A percentile compares a stretch with the other conserved stretches of the same genome.
phyloP scores from a whole-genome alignment of 2,329 filamentous ascomycete species.

The Phyllosticta capitalensis region DNA sequence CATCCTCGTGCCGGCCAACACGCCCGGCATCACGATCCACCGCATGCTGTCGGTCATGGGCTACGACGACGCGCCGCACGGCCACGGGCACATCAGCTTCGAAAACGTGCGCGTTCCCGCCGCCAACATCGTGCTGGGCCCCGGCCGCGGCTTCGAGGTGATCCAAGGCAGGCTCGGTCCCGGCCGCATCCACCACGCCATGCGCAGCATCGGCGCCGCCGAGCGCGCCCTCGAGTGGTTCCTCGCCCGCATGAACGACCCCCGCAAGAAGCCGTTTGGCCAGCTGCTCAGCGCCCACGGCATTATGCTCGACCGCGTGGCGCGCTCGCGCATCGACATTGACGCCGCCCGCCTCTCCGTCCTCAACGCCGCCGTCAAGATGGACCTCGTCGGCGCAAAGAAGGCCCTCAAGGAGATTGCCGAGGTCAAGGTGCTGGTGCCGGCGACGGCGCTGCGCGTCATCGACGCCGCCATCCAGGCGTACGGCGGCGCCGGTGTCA shows the following conservation, averaged over 20 bases:
- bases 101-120: slow-evolving; percentile 80
- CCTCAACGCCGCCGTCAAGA: slow-evolving; percentile 89
- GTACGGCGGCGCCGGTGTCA: slow-evolving; percentile 82
- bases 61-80: slow-evolving; percentile 96
- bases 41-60: slow-evolving; percentile 92
- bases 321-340: slow-evolving; percentile 85
- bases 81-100: slow-evolving; percentile 88
- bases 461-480: slow-evolving; percentile 93
- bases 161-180: slow-evolving; percentile 95
- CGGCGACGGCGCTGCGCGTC: slow-evolving; percentile 69
- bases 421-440: slow-evolving; percentile 87
- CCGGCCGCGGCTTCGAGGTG: slow-evolving; percentile 93
- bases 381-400: slow-evolving; percentile 84
- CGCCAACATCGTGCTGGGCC: slow-evolving; percentile 78
- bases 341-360: slow-evolving; percentile 84
- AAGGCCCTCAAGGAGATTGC: slow-evolving; percentile 86
- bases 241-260: slow-evolving; percentile 88
- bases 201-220: slow-evolving; percentile 85
- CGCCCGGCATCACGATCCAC: slow-evolving; percentile 82
- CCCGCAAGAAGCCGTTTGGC: slow-evolving; percentile 81
- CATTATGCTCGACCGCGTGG: slow-evolving; percentile 91
- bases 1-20: slow-evolving; percentile 70
- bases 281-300: slow-evolving; percentile 81
- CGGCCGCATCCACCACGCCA: slow-evolving; percentile 94
- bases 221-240: slow-evolving; percentile 92